Base-by-base conservation (phyloP, 2,329 filamentous ascomycete species). In the Tolypocladium paradoxum region DNA sequence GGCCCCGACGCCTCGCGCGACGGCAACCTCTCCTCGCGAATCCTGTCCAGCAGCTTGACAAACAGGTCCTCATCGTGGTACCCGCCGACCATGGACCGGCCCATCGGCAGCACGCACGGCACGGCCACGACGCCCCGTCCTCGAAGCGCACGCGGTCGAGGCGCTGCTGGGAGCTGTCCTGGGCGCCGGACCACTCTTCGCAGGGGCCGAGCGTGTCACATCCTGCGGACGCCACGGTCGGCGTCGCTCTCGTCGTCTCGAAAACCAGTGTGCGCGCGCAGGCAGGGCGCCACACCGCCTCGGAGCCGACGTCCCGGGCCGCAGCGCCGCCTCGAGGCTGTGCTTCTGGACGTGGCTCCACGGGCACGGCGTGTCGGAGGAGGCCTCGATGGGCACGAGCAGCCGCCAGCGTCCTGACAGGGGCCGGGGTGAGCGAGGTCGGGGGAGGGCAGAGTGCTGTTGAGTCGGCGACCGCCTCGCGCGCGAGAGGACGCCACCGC, bases 71-170 rank as follows among this genome's bases (percentile, higher is more conserved):
- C 73, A 55, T 84, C 80, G 71, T 91, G 85, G 53, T 84, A 87
- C 1, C 88, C 88, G 9, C 84, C 82, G 20, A 92, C 74, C 57
- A 83, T 77, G 67, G 82, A 90, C 61, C 73, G 73, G 1, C 76
- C 81, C 63, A 90, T 85, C 50, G 92, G 76, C 2, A 82, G 83
- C 61, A 88, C 88, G 60, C 85, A 83, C 18, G 88, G 87, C 59
- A 91, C 87, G 0, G 87, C 87, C 53, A 74, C 75, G 51, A 91
- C 69, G 7, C 66, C 68, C n/a, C n/a, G n/a, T n/a, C n/a, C n/a
- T n/a, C n/a, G n/a, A n/a, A n/a, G n/a, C n/a, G n/a, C 46, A 75
- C 59, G 52, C 66, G 69, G 24, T 58, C 56, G 31, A 67, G 59
- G 51, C 69, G 57, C 48, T 57, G 33, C 48, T 63, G 52, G 55